Evolutionary conservation across 2,329 filamentous ascomycete species (phyloP).

Genomic region (Blastomyces gilchristii): DNA sequence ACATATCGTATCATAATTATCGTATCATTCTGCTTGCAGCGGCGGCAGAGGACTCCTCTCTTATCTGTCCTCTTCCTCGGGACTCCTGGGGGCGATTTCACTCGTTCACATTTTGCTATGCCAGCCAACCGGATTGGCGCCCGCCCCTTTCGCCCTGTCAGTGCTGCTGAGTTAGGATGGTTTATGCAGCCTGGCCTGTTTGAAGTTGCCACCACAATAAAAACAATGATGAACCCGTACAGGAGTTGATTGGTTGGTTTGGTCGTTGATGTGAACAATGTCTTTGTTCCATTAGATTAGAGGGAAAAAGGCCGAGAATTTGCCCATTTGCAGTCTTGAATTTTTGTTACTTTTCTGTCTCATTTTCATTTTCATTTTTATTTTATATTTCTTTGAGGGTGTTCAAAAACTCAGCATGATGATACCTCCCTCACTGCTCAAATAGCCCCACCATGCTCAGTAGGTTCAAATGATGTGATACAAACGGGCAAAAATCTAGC

Average conservation of each 20-base stretch:
- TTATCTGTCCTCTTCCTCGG: neutral
- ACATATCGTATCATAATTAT: neutral
- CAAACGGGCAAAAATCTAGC: neutral
- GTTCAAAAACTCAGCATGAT: neutral
- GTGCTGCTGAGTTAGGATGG: neutral
- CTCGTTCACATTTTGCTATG: too few species aligned
- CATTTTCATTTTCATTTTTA: neutral
- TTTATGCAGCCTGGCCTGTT: neutral
- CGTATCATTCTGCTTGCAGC: neutral
- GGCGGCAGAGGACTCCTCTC: too few species aligned
- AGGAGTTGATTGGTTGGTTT: neutral
- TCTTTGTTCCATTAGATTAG: neutral
- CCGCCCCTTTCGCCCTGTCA: neutral
- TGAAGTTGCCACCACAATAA: neutral
- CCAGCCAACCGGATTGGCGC: conserved; percentile 3
- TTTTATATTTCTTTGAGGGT: neutral
- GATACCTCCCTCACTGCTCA: neutral
- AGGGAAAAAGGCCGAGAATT: too few species aligned
- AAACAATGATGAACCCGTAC: neutral
- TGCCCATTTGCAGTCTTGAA: neutral
- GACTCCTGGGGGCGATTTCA: neutral
- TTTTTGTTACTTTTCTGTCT: neutral
- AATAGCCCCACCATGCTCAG: neutral
- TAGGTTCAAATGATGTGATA: neutral
- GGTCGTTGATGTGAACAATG: neutral